Base-by-base conservation (phyloP, 176 grass and related monocot species). In the Zoysia japonica region DNA sequence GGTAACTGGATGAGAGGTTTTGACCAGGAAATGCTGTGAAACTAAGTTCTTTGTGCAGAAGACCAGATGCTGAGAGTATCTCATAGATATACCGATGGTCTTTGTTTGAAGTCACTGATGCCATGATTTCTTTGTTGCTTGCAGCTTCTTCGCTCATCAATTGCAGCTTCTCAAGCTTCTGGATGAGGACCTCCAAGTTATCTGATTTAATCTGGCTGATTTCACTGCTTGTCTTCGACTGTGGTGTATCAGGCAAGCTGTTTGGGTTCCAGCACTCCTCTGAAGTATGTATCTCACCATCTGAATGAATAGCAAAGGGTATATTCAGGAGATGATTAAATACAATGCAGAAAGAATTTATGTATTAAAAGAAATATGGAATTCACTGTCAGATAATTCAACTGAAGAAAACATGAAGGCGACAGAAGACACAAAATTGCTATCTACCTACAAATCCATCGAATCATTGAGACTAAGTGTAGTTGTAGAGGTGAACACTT, bases 61-160 rank as follows among this genome's bases (percentile, higher is more conserved):
- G 79, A 9, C 92, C 92, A 61, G 92, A 88, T 47, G 88, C 90
- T 17, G 73, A 43, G n/a, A 99, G 86, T 87, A 99, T 99, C 82
- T 99, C 90, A 15, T 87, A 89, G 35, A 99, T 89, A 14, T 93
- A 99, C 60, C 86, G 82, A 54, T 93, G 88, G 83, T 99, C 92
- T 80, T 80, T 77, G 51, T 77, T 90, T 71, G 84, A 44, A 11
- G 67, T 51, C 9, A 71, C 46, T 49, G 59, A 72, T 11, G 16
- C 50, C 44, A 70, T 45, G 28, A 67, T 44, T 38, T 71, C 68
- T 61, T 96, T 82, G 5, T 20, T 52, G 40, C 72, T 83, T 74
- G 78, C 71, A 19, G 54, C 61, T 86, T 93, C 92, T 37, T 89
- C 90, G 6, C 88, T 75, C 87, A 78, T 78, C 38, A 78, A 96